A percentile compares a stretch with the other conserved stretches of the same genome.
phyloP scores from a whole-genome alignment of 2,329 filamentous ascomycete species.

The Epichloe gansuensis region DNA sequence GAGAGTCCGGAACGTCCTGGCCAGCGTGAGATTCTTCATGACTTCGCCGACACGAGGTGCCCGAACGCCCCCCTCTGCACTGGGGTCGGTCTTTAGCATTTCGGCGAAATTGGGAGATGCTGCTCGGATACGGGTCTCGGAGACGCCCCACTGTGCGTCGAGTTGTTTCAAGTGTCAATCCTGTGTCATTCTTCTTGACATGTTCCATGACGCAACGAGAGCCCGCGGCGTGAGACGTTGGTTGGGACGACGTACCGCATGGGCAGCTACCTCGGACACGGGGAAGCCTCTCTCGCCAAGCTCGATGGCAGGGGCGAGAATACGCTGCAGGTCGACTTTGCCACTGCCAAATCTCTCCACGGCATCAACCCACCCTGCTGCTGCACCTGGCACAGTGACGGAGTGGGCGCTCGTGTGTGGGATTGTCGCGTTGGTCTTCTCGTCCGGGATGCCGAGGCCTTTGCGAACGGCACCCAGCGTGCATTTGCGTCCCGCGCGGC shows the following conservation, averaged over 20 bases:
- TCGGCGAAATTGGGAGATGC: conserved; percentile 81
- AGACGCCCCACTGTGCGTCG: conserved; percentile 51
- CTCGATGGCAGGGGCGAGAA: conserved; percentile 71
- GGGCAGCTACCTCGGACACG: conserved; percentile 65
- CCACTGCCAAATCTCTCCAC: conserved; percentile 83
- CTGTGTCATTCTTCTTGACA: background rate
- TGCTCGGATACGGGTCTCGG: conserved; percentile 48
- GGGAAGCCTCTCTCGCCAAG: conserved; percentile 83
- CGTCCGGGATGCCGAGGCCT: conserved; percentile 52
- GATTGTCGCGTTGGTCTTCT: conserved; percentile 40
- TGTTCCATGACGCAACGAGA: background rate
- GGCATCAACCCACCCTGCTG: conserved; percentile 87
- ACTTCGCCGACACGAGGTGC: conserved; percentile 73
- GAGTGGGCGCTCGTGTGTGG: conserved; percentile 67
- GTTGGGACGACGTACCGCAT: conserved; percentile 40
- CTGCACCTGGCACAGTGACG: conserved; percentile 78
- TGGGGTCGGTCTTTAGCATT: conserved; percentile 68
- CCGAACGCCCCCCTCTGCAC: conserved; percentile 57
- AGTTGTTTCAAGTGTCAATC: too few species aligned
- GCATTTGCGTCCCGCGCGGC: conserved; percentile 58
- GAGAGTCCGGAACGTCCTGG: conserved; percentile 66
- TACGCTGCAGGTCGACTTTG: conserved; percentile 61
- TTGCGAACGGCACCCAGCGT: conserved; percentile 58
- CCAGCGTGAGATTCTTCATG: conserved; percentile 73
- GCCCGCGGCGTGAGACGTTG: too few species aligned